Evolutionary conservation across 2,329 filamentous ascomycete species (phyloP).

Genomic region (Colletotrichum coccodes): DNA sequence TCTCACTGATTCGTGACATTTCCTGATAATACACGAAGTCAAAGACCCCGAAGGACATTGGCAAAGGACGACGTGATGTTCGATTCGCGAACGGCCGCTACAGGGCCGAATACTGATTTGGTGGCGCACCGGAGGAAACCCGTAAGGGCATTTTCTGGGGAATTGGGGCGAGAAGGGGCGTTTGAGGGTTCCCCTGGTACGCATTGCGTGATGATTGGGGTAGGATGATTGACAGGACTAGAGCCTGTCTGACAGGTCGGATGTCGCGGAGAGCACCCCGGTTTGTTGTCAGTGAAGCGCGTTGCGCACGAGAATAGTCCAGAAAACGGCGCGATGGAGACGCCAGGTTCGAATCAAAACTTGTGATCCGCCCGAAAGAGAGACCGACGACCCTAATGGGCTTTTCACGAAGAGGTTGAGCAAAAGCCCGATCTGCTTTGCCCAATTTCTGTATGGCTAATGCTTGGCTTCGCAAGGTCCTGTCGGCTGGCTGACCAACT

Average conservation of each 20-base stretch:
- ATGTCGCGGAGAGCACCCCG: background rate
- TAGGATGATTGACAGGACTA: slow-evolving; percentile 1
- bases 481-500: slow-evolving; percentile 17
- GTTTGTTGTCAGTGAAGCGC: background rate
- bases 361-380: background rate
- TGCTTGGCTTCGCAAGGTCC: slow-evolving; percentile 1
- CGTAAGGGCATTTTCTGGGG: slow-evolving; percentile 19
- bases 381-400: background rate
- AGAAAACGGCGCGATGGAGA: background rate
- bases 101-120: background rate
- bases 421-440: slow-evolving; percentile 6
- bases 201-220: slow-evolving; percentile 24
- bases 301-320: background rate
- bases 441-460: background rate
- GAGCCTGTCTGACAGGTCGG: background rate
- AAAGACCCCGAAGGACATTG: background rate
- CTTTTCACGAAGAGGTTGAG: background rate
- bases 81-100: background rate
- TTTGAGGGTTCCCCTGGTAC: background rate
- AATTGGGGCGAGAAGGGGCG: no score
- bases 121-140: background rate
- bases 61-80: background rate
- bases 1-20: background rate
- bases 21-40: background rate
- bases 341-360: background rate